Conservation (phyloP, 2,329 filamentous ascomycete species). For the Ciborinia camelliae region DNA sequence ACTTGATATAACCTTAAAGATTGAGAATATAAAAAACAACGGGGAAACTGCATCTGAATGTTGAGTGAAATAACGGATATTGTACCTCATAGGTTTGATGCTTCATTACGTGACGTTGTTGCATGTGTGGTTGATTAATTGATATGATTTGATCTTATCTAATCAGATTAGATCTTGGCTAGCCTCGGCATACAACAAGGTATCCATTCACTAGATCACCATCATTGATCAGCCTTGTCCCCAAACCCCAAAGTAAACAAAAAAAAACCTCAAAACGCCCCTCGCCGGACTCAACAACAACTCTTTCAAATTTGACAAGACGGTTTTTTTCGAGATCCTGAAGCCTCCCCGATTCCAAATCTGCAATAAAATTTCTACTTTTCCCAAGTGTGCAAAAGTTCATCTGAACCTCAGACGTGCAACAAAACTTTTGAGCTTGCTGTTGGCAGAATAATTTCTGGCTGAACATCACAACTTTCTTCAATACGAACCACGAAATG, state of each 20-base stretch:
- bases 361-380: not conserved
- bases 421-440: not conserved
- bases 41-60: no score
- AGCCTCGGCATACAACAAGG: slow-evolving; percentile 3
- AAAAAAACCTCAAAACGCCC: not conserved
- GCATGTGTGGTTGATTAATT: not conserved
- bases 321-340: not conserved
- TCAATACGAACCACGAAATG: slow-evolving; percentile 42
- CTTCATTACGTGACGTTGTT: no score
- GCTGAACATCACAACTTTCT: not conserved
- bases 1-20: no score
- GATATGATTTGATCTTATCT: not conserved
- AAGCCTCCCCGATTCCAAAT: not conserved
- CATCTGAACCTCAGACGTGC: not conserved
- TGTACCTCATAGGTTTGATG: no score
- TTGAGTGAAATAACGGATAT: not conserved
- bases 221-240: not conserved
- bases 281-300: not conserved
- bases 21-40: not conserved
- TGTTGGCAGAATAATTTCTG: slow-evolving; percentile 1
- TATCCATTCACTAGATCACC: not conserved
- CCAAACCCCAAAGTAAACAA: not conserved
- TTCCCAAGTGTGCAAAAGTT: not conserved
- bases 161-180: not conserved
- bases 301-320: not conserved